Evolutionary conservation across 306 rosid genomes (phyloP).

Genomic region (Lathyrus sativus): DNA sequence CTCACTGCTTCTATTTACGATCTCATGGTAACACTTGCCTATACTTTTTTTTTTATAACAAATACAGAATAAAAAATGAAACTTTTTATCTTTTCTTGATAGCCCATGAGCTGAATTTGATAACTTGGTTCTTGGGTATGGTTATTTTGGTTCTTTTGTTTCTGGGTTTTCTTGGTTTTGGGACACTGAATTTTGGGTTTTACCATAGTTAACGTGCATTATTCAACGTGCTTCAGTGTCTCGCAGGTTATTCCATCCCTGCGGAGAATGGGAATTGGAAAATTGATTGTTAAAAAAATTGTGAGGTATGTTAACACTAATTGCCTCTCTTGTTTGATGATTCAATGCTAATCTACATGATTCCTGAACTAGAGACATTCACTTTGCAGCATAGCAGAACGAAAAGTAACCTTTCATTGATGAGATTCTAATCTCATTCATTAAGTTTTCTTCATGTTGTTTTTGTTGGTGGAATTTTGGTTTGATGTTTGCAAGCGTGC

Average conservation of each 20-base stretch:
- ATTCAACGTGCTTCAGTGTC: slow-evolving; percentile 44
- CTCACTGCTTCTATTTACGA: slow-evolving; percentile 83
- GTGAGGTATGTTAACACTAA: slow-evolving; percentile 48
- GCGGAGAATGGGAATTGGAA: slow-evolving; percentile 79
- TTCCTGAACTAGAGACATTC: neutral
- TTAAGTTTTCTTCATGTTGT: neutral
- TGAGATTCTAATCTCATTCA: neutral
- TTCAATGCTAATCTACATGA: slow-evolving; percentile 30
- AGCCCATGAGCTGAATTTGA: neutral
- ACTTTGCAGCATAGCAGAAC: neutral
- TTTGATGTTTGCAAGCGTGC: neutral
- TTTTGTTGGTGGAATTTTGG: slow-evolving; percentile 21
- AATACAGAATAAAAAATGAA: neutral
- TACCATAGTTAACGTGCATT: slow-evolving; percentile 25
- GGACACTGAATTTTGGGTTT: neutral
- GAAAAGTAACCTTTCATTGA: neutral
- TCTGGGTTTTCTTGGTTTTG: slow-evolving; percentile 5
- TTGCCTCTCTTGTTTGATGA: slow-evolving; percentile 6
- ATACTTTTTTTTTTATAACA: too few species aligned
- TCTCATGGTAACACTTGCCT: slow-evolving; percentile 59
- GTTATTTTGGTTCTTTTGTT: neutral
- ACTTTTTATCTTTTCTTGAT: neutral
- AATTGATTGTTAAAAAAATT: slow-evolving; percentile 64
- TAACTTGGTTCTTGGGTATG: neutral
- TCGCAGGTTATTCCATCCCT: slow-evolving; percentile 77